Conservation (phyloP, 2,329 filamentous ascomycete genomes). For the Cercospora sp. region DNA sequence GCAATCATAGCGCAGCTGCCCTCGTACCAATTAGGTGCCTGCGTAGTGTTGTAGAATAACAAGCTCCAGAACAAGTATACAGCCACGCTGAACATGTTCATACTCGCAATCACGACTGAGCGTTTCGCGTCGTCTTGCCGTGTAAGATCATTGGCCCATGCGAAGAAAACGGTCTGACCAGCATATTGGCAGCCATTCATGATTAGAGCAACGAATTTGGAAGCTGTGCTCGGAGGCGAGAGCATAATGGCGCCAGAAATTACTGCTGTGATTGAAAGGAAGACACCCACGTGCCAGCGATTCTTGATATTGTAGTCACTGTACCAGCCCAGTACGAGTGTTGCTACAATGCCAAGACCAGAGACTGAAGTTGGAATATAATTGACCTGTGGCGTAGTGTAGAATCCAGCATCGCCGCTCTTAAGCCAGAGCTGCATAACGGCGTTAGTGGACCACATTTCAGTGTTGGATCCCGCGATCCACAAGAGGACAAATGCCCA, state of each 20-base stretch:
- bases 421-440: conserved; percentile 33
- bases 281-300: conserved; percentile 32
- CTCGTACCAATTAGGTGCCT: conserved; percentile 32
- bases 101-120: conserved; percentile 29
- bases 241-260: conserved; percentile 32
- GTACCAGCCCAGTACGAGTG: conserved; percentile 33
- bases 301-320: conserved; percentile 28
- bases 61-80: conserved; percentile 35
- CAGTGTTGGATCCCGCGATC: conserved; percentile 34
- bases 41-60: conserved; percentile 33
- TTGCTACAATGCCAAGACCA: conserved; percentile 32
- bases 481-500: conserved; percentile 33
- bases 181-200: conserved; percentile 33
- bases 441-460: conserved; percentile 34
- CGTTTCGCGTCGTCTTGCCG: conserved; percentile 32
- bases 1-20: conserved; percentile 34
- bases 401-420: conserved; percentile 24
- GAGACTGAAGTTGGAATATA: conserved; percentile 32
- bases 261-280: conserved; percentile 32
- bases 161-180: conserved; percentile 32
- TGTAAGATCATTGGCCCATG: conserved; percentile 33
- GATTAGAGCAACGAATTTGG: conserved; percentile 31
- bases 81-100: conserved; percentile 34
- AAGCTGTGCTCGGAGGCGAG: conserved; percentile 24
- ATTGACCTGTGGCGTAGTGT: conserved; percentile 29